These are phyloP conservation scores for Yarrowia osloensis DNA, from an alignment of 805 yeast genomes.

Conservation along the genomic window DNA sequence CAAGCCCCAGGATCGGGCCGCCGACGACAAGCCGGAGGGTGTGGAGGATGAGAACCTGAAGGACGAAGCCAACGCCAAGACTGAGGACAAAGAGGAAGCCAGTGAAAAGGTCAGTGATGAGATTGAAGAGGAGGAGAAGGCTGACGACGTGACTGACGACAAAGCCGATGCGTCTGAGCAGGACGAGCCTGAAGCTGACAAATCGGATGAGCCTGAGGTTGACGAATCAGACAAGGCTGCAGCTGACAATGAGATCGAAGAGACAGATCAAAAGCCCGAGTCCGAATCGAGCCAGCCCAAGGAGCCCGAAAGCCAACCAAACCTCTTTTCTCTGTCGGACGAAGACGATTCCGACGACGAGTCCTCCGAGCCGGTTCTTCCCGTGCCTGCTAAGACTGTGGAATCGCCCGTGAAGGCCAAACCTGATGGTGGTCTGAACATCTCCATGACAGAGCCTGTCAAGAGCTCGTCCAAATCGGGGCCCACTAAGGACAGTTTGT, in stretches of 20 bases:
- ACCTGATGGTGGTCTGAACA: too few species aligned
- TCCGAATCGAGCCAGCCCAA: neutral
- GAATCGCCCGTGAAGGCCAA: neutral
- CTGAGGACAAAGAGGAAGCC: neutral
- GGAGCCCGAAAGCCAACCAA: neutral
- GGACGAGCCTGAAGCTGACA: too few species aligned
- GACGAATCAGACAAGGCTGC: neutral
- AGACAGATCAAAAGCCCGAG: neutral
- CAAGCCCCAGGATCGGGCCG: neutral
- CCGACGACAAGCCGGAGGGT: neutral
- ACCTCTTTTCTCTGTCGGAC: neutral
- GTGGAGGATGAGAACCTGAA: neutral
- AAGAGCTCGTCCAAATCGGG: too few species aligned
- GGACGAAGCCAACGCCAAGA: too few species aligned
- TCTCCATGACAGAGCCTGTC: too few species aligned
- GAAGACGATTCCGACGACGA: conserved; percentile 3
- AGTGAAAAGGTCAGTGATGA: neutral
- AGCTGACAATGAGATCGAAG: too few species aligned
- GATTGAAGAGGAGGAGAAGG: too few species aligned
- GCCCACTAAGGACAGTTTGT: too few species aligned
- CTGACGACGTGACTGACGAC: too few species aligned
- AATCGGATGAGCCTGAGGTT: neutral
- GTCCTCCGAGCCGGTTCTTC: neutral
- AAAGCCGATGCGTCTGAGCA: too few species aligned
- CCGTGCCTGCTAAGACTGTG: neutral